A percentile compares a stretch with the other conserved stretches of the same genome.
Evolutionary conservation across 768 basidiomycete species (phyloP).

Genomic region (Tylopilus plumbeoviolaceoides): DNA sequence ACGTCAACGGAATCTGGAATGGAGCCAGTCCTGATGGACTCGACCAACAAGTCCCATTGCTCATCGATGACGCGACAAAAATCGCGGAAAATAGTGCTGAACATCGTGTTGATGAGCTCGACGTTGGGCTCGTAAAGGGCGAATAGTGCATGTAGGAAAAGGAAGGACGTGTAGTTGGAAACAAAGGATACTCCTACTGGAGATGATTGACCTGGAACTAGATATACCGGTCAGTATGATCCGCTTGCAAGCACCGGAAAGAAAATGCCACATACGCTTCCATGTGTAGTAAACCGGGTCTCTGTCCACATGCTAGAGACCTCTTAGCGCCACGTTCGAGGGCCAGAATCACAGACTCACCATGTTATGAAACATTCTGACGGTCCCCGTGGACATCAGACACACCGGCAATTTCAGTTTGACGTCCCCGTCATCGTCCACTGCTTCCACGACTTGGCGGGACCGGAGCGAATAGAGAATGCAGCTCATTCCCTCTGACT

Average conservation of each 20-base stretch:
- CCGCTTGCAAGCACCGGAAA: too few species aligned
- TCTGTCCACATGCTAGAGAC: constrained; percentile 11
- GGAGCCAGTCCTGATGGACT: constrained; percentile 13
- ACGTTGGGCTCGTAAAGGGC: constrained; percentile 20
- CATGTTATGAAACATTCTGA: constrained; percentile 22
- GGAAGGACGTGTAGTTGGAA: constrained; percentile 18
- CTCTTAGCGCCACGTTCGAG: background rate
- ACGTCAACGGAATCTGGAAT: constrained; percentile 15
- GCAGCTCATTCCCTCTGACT: constrained; percentile 14
- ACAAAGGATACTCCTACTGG: constrained; percentile 18
- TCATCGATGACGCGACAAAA: constrained; percentile 18
- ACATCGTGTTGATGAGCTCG: constrained; percentile 21
- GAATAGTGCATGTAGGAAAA: constrained; percentile 23
- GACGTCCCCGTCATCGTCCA: constrained; percentile 8
- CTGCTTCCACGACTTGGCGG: constrained; percentile 8
- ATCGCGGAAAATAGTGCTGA: constrained; percentile 19
- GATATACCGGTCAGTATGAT: background rate
- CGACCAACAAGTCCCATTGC: constrained; percentile 20
- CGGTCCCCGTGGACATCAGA: constrained; percentile 21
- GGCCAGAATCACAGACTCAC: background rate
- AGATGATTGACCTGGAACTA: constrained; percentile 15
- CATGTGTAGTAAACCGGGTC: constrained; percentile 6
- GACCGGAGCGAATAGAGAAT: constrained; percentile 21
- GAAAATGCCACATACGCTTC: constrained; percentile 4
- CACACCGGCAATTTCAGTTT: constrained; percentile 13